Base-by-base conservation (phyloP, 139 green algal genomes). In the Chlorella sp. region DNA sequence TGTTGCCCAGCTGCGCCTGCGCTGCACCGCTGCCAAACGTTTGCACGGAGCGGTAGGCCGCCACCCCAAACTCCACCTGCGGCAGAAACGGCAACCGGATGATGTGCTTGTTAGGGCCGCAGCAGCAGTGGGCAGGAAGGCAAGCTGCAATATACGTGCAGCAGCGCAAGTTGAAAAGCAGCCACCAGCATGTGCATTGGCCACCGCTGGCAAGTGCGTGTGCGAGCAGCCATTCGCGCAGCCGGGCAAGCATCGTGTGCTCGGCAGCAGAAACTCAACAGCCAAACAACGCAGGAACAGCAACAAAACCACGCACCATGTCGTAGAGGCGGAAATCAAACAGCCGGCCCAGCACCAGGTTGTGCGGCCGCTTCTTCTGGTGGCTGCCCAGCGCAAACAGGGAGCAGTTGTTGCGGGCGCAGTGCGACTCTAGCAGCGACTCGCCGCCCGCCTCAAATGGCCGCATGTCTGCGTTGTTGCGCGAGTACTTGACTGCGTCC, bases 351-450 rank as follows among this genome's bases (percentile, higher is more conserved):
- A 99, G 64, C 2, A 95, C 88, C 5, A 99, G 82, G 89, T 98
- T 99, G 92, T 99, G 87, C 17, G 97, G 97, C 32, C 97, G 92
- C 86, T 99, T 99, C 91, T 99, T 99, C 62, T 90, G 92, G 87
- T 98, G 94, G 18, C 82, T 92, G 62, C 89, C 97, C 55, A 99
- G 80, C 47, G 89, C 91, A 87, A 99, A 98, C 15, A 97, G 51
- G 16, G 86, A 88, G 81, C 91, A 95, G 82, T 98, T 91, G 21
- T 78, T 73, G 71, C 81, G 78, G 69, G 64, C 44, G 15, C 85
- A 74, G 62, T 91, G 87, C 34, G 68, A 92, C 90, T 98, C 95
- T 41, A 98, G 78, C 3, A 80, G 76, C 0, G 82, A 80, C 74
- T 98, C 95, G 57, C 96, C 96, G 38, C 95, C 94, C 23, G 90